phyloP scores from a whole-genome alignment of 345 rosid species.

The Dipteronia dyeriana region DNA sequence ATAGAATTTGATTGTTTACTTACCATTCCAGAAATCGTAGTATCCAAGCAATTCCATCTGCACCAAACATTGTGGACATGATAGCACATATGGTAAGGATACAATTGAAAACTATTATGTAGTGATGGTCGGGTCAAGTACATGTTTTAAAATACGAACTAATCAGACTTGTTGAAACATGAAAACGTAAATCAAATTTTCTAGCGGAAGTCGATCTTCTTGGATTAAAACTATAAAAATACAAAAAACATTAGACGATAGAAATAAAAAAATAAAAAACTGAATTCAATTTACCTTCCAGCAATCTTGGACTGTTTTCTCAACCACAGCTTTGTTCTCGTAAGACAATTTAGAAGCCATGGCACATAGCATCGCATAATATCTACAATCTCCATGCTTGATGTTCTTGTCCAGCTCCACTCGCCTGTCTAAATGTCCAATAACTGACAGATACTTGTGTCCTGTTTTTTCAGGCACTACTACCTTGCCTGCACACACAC shows the following conservation, averaged over 20 bases:
- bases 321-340: constrained; percentile 27
- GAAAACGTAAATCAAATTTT: not conserved
- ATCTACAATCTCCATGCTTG: constrained; percentile 21
- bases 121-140: not conserved
- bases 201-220: too few species aligned
- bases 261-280: not conserved
- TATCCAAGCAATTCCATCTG: constrained; percentile 20
- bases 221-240: too few species aligned
- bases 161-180: not conserved
- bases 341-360: constrained; percentile 31
- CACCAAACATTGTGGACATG: not conserved
- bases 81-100: not conserved
- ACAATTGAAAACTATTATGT: not conserved
- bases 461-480: constrained; percentile 20
- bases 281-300: constrained; percentile 21
- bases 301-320: constrained; percentile 19
- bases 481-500: constrained; percentile 16
- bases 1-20: not conserved
- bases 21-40: constrained; percentile 32
- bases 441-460: constrained; percentile 11
- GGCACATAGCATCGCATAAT: constrained; percentile 23
- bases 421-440: constrained; percentile 28
- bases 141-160: not conserved
- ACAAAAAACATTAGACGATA: too few species aligned
- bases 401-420: constrained; percentile 23